Conservation (phyloP, 208 protist species). For the Trypanosoma melophagium region DNA sequence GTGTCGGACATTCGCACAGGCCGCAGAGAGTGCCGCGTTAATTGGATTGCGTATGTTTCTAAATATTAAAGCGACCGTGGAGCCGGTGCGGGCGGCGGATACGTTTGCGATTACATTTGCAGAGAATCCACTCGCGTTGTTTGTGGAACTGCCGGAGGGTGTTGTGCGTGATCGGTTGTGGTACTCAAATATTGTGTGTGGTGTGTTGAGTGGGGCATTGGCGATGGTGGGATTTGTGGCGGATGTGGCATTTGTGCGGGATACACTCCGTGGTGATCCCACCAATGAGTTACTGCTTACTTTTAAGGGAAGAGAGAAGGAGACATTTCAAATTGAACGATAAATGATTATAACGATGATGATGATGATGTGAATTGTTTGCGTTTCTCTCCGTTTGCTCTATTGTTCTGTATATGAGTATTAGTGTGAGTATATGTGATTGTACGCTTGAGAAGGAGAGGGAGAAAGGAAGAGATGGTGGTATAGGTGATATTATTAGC, state of each 20-base stretch:
- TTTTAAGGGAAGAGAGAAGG: conserved; percentile 74
- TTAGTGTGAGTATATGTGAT: background rate
- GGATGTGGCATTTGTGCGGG: conserved; percentile 79
- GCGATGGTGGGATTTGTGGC: conserved; percentile 92
- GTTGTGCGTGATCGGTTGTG: conserved; percentile 78
- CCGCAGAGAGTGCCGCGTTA: conserved; percentile 93
- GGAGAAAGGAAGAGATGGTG: no score
- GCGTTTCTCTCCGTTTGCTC: conserved; percentile 3
- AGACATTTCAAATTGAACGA: conserved; percentile 76
- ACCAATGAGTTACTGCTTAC: conserved; percentile 87
- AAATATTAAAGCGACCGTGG: conserved; percentile 84
- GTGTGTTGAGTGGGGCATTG: conserved; percentile 95
- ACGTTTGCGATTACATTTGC: conserved; percentile 92
- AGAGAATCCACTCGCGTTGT: conserved; percentile 96
- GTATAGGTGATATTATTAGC: no score
- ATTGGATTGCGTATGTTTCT: conserved; percentile 97
- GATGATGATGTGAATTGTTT: conserved; percentile 18
- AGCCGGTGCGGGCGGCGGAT: conserved; percentile 80
- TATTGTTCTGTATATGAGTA: background rate
- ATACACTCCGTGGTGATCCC: conserved; percentile 87
- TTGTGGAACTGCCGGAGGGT: conserved; percentile 96
- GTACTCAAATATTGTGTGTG: conserved; percentile 97
- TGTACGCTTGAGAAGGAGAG: background rate
- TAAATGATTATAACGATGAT: conserved; percentile 19
- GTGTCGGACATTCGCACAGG: conserved; percentile 93